Evolutionary conservation across 1,139 yeast species (phyloP).

Genomic region (Taphrina pruni): DNA sequence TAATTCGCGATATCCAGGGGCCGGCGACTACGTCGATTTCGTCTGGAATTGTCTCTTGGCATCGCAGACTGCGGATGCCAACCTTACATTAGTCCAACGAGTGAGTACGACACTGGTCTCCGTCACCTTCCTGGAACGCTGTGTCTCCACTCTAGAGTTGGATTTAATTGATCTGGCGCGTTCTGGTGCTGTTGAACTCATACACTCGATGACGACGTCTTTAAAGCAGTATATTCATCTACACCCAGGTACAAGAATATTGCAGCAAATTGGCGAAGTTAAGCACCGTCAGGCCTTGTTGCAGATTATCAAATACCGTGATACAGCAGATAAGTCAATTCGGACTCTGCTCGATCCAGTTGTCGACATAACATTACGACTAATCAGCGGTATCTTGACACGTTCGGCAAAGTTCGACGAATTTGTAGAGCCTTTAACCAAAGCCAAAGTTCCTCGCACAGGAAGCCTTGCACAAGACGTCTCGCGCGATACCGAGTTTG

Average conservation of each 20-base stretch:
- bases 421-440: slow-evolving; percentile 1
- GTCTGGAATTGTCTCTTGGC: slow-evolving; percentile 18
- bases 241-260: slow-evolving; percentile 24
- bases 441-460: background rate
- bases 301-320: background rate
- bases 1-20: slow-evolving; percentile 11
- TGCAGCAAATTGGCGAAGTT: slow-evolving; percentile 4
- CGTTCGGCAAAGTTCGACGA: background rate
- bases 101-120: slow-evolving; percentile 16
- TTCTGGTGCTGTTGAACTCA: background rate
- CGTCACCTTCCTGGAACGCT: background rate
- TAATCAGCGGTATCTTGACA: background rate
- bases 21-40: slow-evolving; percentile 19
- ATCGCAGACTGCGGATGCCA: background rate
- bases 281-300: background rate
- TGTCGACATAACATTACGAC: background rate
- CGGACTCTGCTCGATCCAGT: background rate
- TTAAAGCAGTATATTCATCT: slow-evolving; percentile 1
- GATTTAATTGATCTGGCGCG: slow-evolving; percentile 2
- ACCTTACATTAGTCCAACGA: background rate
- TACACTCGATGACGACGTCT: slow-evolving; percentile 1
- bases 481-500: slow-evolving; percentile 10
- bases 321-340: background rate
- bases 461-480: slow-evolving; percentile 15
- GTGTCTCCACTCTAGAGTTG: background rate